Conservation (phyloP, 139 green algal species). For the Spirogloea muscicola region DNA sequence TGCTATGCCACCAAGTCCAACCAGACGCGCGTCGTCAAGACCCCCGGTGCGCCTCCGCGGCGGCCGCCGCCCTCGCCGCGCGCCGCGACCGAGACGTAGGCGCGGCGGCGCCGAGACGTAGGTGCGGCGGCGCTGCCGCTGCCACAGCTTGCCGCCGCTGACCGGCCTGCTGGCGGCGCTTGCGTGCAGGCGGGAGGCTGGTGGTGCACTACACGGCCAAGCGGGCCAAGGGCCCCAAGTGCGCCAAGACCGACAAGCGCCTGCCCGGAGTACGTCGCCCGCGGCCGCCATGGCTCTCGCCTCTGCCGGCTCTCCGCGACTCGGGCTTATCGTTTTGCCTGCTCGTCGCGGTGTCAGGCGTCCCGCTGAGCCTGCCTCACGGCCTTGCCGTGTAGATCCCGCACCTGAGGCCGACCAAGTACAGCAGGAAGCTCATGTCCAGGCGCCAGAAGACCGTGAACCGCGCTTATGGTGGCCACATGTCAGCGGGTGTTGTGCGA, state of each 20-base stretch:
- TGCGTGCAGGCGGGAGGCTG: slow-evolving; percentile 83
- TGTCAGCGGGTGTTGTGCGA: slow-evolving; percentile 53
- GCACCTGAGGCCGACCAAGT: slow-evolving; percentile 33
- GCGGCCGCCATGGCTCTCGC: not conserved
- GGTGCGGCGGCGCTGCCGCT: too few relatives aligned
- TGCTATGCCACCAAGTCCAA: slow-evolving; percentile 93
- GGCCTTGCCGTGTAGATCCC: slow-evolving; percentile 44
- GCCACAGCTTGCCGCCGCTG: too few relatives aligned
- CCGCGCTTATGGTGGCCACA: slow-evolving; percentile 87
- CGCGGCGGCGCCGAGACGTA: too few relatives aligned
- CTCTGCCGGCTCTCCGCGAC: not conserved
- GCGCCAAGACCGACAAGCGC: slow-evolving; percentile 54
- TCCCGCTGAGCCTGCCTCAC: too few relatives aligned
- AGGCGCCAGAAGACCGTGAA: slow-evolving; percentile 93
- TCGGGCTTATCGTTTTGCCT: too few relatives aligned
- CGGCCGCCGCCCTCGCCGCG: not conserved
- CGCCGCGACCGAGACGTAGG: not conserved
- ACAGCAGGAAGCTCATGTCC: slow-evolving; percentile 69
- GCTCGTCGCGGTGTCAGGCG: too few relatives aligned
- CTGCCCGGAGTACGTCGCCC: not conserved
- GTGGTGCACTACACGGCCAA: slow-evolving; percentile 90
- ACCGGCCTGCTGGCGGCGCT: too few relatives aligned
- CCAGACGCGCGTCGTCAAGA: slow-evolving; percentile 82
- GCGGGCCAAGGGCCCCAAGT: slow-evolving; percentile 70
- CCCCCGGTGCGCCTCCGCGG: too few relatives aligned